These are phyloP conservation scores for Ascochyta koolunga DNA, from an alignment of 2,329 filamentous ascomycete species.

Conservation along the genomic window DNA sequence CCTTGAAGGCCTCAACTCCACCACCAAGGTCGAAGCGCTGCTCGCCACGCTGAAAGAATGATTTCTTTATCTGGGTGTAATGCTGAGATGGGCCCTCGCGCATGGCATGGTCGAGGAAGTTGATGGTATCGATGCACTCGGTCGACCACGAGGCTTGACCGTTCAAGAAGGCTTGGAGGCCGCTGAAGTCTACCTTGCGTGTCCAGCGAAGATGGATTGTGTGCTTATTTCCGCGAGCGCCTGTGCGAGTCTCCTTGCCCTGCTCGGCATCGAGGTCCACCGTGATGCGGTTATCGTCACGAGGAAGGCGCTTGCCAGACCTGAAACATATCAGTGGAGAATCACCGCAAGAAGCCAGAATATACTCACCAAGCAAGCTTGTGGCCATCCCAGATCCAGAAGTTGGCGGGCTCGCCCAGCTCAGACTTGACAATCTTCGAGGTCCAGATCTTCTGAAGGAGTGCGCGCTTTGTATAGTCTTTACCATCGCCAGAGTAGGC, in stretches of 20 bases:
- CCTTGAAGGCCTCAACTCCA: slow-evolving; percentile 80
- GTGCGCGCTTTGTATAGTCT: slow-evolving; percentile 62
- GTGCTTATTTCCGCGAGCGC: slow-evolving; percentile 56
- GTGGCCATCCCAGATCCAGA: slow-evolving; percentile 81
- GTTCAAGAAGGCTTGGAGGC: slow-evolving; percentile 70
- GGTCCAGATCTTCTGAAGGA: slow-evolving; percentile 79
- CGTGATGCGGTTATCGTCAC: slow-evolving; percentile 50
- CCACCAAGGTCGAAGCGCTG: slow-evolving; percentile 62
- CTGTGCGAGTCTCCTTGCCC: slow-evolving; percentile 29
- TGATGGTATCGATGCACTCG: slow-evolving; percentile 78
- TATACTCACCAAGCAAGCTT: slow-evolving; percentile 78
- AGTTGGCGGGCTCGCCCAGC: slow-evolving; percentile 53
- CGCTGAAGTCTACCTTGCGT: slow-evolving; percentile 70
- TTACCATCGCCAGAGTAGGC: slow-evolving; percentile 64
- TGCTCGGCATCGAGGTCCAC: slow-evolving; percentile 77
- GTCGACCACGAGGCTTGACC: slow-evolving; percentile 57
- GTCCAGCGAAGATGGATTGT: slow-evolving; percentile 68
- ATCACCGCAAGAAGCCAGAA: not conserved
- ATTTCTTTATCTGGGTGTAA: slow-evolving; percentile 76
- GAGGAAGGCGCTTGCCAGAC: slow-evolving; percentile 33
- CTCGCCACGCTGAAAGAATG: slow-evolving; percentile 72
- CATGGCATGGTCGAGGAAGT: slow-evolving; percentile 88
- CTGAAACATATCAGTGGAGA: slow-evolving; percentile 23
- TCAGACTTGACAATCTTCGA: slow-evolving; percentile 64
- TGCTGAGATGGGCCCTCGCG: slow-evolving; percentile 75